Base-by-base conservation (phyloP, 2,329 filamentous ascomycete genomes). In the Westerdykella sp. region DNA sequence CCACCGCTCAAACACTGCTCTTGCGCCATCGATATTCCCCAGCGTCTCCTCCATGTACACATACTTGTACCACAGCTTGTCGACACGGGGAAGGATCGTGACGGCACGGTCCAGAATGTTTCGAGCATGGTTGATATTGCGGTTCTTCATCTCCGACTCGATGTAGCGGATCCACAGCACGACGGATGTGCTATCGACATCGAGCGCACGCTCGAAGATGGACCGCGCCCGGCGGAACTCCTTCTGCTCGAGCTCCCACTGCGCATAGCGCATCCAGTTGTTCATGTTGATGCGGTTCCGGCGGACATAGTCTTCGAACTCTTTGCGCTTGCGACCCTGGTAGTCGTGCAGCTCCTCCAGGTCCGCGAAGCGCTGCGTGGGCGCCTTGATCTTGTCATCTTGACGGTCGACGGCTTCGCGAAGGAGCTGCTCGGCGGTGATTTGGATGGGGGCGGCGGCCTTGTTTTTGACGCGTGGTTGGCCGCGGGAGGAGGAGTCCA, bases 61-160 rank as follows among this genome's bases (percentile, higher is more conserved):
- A 73, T 96, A 98, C 67, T 97, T 97, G 74, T 95, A 98, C 93
- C 93, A 98, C 28, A 98, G 73, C 75, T 97, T 97, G 66, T 97
- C 89, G 34, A 97, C 80, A 44, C 93, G 77, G 5, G 93, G 93
- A 32, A 96, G 73, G 43, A 94, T 87, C 1, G 89, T 89, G 41
- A 97, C 87, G n/a, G 93, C 90, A 43, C 93, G 84, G 66, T 98
- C 93, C 41, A 98, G 79, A 40, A 98, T 70, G 65, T 98, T 98
- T 45, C 93, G 78, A 28, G 93, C 90, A 76, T 97, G 91, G 66
- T 95, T 95, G 74, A 98, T 96, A 36, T 66, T 65, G 35, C 62
- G 52, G 21, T 53, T 54, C 70, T 94, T 94, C 85, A 98, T 95
- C 76, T 97, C 93, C 37, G 88, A 81, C 71, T 98, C 93, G 59